Evolutionary conservation across 106 monocot species (phyloP), one percentile per base, ranked within the genome.

Genomic region (Cymbidium sinense): DNA sequence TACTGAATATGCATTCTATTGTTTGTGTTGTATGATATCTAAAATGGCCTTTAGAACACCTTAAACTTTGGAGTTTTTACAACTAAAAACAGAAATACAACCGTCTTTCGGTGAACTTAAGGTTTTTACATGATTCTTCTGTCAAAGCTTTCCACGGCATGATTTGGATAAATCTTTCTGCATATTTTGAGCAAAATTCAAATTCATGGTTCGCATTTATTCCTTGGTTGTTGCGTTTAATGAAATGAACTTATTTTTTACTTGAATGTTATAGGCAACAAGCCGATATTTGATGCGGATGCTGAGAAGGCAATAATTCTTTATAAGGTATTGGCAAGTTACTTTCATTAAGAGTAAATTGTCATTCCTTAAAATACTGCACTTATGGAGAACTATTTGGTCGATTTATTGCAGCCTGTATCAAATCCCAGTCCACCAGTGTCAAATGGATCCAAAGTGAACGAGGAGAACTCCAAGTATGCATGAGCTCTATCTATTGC

Each of bases 381-480:
- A 27, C 21, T 74, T 19, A 20, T 1, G 43, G 17, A 25, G 13
- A 74, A 29, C 37, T n/a, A 30, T 65, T 43, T 18, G 55, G 31
- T 79, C 31, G 70, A 74, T 70, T 77, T 62, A 50, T 81, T 85
- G 41, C 55, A 85, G 64, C 90, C 90, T 74, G 94, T 87, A 31
- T 83, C 82, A 64, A 81, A 76, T 73, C 71, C 77, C 36, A 72
- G 76, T 70, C 43, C 75, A 78, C 70, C 86, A 81, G 81, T 83
- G 64, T 84, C 87, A 77, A 92, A 86, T 83, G 92, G 87, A 77
- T 87, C 70, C 17, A 81, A 75, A n/a, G 50, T 72, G 23, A 79
- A 84, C n/a, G 88, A 86, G 73, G 94, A 90, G 75, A 92, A 89
- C 84, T 90, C 98, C 76, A 99, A 89, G 98, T 99, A 90, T 78